These are phyloP conservation scores for Kodamaea sp. DNA, from an alignment of 1,139 yeast genomes.

Conservation along the genomic window DNA sequence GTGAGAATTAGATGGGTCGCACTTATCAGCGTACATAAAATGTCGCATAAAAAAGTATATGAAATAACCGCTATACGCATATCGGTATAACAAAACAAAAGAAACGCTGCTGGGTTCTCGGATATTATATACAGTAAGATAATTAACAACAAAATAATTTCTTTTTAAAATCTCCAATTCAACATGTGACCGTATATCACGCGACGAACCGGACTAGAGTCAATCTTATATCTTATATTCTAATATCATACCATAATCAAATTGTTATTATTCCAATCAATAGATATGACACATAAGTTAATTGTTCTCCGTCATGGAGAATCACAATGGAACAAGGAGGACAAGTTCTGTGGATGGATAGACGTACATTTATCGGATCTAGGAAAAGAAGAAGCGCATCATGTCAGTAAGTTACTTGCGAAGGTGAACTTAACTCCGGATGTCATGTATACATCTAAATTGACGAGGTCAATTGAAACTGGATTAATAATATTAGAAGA, in stretches of 20 bases:
- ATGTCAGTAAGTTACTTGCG: conserved; percentile 54
- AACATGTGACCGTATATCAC: no score
- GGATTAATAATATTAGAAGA: conserved; percentile 55
- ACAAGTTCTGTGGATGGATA: conserved; percentile 82
- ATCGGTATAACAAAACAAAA: no score
- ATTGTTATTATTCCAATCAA: neutral
- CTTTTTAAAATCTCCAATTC: neutral
- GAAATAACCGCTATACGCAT: no score
- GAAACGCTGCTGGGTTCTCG: no score
- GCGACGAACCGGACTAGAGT: neutral
- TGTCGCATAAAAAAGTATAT: no score
- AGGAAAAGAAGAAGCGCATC: conserved; percentile 60
- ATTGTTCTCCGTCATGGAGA: conserved; percentile 72
- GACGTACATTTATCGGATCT: conserved; percentile 61
- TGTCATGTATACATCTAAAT: conserved; percentile 59
- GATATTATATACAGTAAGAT: neutral
- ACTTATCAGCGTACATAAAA: no score
- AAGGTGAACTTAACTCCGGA: conserved; percentile 43
- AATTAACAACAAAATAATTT: neutral
- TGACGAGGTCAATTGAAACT: conserved; percentile 64
- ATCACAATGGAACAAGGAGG: conserved; percentile 66
- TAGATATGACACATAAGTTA: conserved; percentile 28
- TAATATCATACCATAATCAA: neutral
- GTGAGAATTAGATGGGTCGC: no score
- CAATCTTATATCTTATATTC: neutral